Percentiles rank a stretch among this genome's conserved stretches.
Evolutionary conservation across 179 eudicot species (phyloP).

Genomic region (Gypsophila paniculata): DNA sequence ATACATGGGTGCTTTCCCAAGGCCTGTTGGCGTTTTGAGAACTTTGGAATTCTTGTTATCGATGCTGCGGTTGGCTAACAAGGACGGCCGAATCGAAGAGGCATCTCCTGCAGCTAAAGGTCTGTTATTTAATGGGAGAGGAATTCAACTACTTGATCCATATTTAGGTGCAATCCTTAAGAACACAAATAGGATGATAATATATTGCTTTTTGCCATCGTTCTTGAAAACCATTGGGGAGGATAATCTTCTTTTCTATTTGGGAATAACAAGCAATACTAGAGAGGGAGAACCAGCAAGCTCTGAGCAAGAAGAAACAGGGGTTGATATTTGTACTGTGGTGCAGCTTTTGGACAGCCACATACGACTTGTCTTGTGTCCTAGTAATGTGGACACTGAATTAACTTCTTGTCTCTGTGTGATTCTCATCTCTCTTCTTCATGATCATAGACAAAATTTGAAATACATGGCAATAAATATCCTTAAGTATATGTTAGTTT

Average conservation of each 20-base stretch:
- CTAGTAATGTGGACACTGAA: conserved; percentile 85
- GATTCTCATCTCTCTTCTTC: conserved; percentile 79
- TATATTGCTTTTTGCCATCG: conserved; percentile 84
- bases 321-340: conserved; percentile 65
- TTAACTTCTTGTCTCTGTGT: conserved; percentile 84
- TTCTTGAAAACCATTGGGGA: conserved; percentile 81
- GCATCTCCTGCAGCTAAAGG: conserved; percentile 74
- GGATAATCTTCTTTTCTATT: conserved; percentile 60
- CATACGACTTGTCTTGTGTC: conserved; percentile 80
- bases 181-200: conserved; percentile 80
- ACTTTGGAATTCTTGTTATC: conserved; percentile 90
- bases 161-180: conserved; percentile 76
- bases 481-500: conserved; percentile 78
- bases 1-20: conserved; percentile 97
- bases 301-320: conserved; percentile 49
- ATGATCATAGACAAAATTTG: conserved; percentile 59
- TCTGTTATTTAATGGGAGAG: conserved; percentile 76
- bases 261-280: conserved; percentile 55
- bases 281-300: conserved; percentile 33
- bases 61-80: conserved; percentile 94
- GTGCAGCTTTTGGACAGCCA: conserved; percentile 90
- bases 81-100: conserved; percentile 88
- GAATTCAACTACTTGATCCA: conserved; percentile 83
- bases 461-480: conserved; percentile 71
- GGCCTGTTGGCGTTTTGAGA: conserved; percentile 65